Percentiles rank a stretch among this genome's conserved stretches.
Conservation (phyloP, 2,329 filamentous ascomycete species). For the Fusarium sororula region DNA sequence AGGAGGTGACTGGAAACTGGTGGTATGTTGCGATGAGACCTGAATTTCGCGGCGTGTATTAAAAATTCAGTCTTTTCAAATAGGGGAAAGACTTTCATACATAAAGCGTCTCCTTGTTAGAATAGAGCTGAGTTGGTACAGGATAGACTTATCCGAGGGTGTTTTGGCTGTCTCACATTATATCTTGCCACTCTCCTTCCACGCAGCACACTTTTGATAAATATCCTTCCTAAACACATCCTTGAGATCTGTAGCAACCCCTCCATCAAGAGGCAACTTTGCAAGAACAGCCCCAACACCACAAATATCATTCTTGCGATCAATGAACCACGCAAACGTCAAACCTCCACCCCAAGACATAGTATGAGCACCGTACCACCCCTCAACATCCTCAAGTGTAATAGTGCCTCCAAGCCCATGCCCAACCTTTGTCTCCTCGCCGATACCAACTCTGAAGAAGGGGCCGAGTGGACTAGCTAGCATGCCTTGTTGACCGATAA, state of each 20-base stretch:
- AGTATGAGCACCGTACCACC: conserved; percentile 55
- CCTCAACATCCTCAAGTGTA: conserved; percentile 51
- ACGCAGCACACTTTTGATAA: conserved; percentile 47
- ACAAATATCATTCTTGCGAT: conserved; percentile 57
- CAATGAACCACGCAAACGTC: conserved; percentile 59
- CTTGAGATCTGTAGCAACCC: conserved; percentile 47
- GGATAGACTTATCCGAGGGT: background rate
- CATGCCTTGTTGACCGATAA: conserved; percentile 39
- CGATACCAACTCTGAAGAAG: conserved; percentile 50
- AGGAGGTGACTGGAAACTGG: fast-evolving
- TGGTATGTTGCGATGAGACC: background rate
- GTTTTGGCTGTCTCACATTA: background rate
- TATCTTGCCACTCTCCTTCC: background rate
- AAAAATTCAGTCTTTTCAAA: too few species aligned
- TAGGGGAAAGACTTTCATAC: background rate
- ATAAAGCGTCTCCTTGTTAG: background rate
- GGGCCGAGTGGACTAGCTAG: conserved; percentile 45
- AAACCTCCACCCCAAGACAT: conserved; percentile 58
- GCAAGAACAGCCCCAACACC: conserved; percentile 53
- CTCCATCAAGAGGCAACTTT: conserved; percentile 45
- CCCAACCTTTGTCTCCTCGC: conserved; percentile 45
- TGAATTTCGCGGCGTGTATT: background rate
- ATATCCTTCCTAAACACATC: conserved; percentile 54
- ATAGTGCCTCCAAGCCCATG: conserved; percentile 54
- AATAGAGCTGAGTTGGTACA: background rate